Conservation (phyloP, 495 filamentous ascomycete species). For the Lasiosphaeria hispida region DNA sequence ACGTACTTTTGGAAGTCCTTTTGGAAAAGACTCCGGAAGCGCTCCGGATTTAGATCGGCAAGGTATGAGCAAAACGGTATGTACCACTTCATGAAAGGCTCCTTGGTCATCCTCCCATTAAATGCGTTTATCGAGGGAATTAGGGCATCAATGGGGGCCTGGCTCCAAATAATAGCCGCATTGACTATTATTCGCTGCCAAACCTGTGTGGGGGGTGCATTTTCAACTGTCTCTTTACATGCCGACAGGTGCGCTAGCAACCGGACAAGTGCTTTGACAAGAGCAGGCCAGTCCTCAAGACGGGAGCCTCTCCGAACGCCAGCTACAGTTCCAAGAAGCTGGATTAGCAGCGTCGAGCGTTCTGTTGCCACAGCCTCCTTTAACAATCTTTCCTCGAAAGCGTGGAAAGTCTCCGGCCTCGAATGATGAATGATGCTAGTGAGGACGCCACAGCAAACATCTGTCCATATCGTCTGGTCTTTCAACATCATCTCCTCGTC, state of each 20-base stretch:
- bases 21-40: conserved; percentile 72
- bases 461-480: conserved; percentile 49
- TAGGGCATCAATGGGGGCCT: conserved; percentile 75
- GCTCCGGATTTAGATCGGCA: conserved; percentile 65
- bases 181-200: conserved; percentile 59
- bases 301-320: conserved; percentile 76
- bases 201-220: conserved; percentile 42
- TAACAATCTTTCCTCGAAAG: conserved; percentile 57
- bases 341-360: conserved; percentile 52
- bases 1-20: conserved; percentile 75
- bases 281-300: conserved; percentile 65
- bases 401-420: conserved; percentile 62
- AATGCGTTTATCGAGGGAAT: conserved; percentile 64
- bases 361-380: conserved; percentile 39
- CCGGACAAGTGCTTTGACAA: conserved; percentile 57
- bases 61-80: conserved; percentile 80
- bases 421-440: conserved; percentile 80
- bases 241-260: conserved; percentile 49
- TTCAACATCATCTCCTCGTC: conserved; percentile 46
- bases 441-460: conserved; percentile 70
- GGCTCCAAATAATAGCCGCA: conserved; percentile 65
- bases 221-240: conserved; percentile 33
- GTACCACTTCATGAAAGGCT: conserved; percentile 65
- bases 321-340: conserved; percentile 63
- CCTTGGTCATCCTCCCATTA: conserved; percentile 61